These are phyloP conservation scores for Malassezia nana DNA, from an alignment of 1,284 basidiomycete species.

Conservation along the genomic window DNA sequence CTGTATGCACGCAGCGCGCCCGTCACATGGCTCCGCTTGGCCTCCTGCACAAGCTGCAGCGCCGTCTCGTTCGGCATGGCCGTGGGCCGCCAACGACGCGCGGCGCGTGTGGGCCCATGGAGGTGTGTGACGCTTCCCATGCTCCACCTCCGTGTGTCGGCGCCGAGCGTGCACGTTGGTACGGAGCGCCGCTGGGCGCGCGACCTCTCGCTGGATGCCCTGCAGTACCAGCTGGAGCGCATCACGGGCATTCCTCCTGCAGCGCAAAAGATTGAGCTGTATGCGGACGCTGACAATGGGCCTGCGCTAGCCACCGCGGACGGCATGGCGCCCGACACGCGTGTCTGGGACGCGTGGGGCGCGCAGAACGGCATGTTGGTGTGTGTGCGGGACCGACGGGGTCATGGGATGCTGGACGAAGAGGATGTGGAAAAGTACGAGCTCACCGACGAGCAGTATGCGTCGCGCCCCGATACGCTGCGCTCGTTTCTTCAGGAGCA, in stretches of 20 bases:
- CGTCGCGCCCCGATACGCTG: constrained; percentile 60
- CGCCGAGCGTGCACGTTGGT: constrained; percentile 6
- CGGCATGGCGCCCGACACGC: not conserved
- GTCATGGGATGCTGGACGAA: not conserved
- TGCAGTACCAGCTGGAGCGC: constrained; percentile 3
- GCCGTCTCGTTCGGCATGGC: constrained; percentile 64
- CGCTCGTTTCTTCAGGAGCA: constrained; percentile 78
- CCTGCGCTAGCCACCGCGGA: not conserved
- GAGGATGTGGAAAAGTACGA: constrained; percentile 12
- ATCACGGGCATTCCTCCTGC: constrained; percentile 12
- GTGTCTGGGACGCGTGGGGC: not conserved
- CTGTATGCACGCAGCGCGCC: constrained; percentile 85
- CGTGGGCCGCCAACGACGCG: not conserved
- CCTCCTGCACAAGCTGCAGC: constrained; percentile 74
- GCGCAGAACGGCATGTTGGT: constrained; percentile 4
- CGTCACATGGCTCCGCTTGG: constrained; percentile 68
- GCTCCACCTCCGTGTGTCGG: constrained; percentile 1
- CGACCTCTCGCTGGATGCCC: not conserved
- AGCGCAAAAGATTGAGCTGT: constrained; percentile 5
- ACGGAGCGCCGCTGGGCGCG: not conserved
- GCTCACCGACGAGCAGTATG: constrained; percentile 15
- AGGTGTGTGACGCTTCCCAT: not conserved
- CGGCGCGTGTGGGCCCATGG: not conserved
- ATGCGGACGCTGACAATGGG: no score
- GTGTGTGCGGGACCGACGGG: constrained; percentile 1